Conservation (phyloP, 257 asterid species). For the Craterostigma plantagineum region DNA sequence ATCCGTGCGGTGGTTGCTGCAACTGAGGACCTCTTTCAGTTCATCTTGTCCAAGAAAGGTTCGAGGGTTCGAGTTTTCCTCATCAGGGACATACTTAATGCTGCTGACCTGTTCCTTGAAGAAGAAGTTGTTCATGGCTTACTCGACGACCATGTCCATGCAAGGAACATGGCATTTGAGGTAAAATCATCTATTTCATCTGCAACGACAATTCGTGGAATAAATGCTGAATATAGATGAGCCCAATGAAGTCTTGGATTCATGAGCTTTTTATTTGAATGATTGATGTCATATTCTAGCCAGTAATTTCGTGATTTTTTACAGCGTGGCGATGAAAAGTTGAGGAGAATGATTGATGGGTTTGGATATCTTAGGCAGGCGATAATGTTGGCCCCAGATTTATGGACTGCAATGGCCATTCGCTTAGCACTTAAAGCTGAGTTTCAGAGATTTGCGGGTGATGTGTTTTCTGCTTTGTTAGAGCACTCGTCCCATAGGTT, state of each 20-base stretch:
- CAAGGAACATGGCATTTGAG: constrained; percentile 9
- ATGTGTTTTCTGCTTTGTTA: constrained; percentile 29
- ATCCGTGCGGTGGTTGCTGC: constrained; percentile 84
- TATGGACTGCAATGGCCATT: constrained; percentile 64
- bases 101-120: constrained; percentile 56
- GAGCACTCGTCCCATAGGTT: constrained; percentile 27
- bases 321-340: constrained; percentile 31
- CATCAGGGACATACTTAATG: constrained; percentile 49
- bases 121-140: constrained; percentile 28
- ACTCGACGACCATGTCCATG: constrained; percentile 18
- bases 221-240: no score
- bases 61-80: constrained; percentile 70
- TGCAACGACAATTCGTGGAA: no score
- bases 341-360: constrained; percentile 44
- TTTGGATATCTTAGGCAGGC: constrained; percentile 38
- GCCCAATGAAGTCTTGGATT: neutral
- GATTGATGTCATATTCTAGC: neutral
- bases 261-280: neutral
- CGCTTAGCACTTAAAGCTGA: constrained; percentile 48
- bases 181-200: neutral
- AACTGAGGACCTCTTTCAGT: constrained; percentile 72
- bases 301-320: neutral
- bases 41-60: constrained; percentile 72
- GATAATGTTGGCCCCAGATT: constrained; percentile 53
- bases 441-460: constrained; percentile 48